These are phyloP conservation scores for Arthrobotrys sphaeroides DNA, from an alignment of 2,329 filamentous ascomycete genomes.

Conservation along the genomic window DNA sequence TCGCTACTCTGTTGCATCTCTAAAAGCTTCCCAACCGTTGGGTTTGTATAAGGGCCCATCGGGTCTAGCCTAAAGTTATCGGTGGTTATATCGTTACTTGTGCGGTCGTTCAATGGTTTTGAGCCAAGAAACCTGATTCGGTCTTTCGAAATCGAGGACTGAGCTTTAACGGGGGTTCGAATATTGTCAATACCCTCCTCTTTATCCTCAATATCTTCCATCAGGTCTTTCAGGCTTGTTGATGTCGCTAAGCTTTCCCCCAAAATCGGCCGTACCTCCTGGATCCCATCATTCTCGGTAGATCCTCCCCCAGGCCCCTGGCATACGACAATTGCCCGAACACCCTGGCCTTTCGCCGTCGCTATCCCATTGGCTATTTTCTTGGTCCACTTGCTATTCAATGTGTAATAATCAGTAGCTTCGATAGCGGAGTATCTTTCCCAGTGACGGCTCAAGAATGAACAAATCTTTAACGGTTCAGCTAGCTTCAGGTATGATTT, in stretches of 20 bases:
- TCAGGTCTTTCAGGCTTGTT: background rate
- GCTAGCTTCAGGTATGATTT: too few species aligned
- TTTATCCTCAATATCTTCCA: background rate
- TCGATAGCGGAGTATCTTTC: background rate
- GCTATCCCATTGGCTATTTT: background rate
- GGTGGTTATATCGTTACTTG: background rate
- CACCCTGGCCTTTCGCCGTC: background rate
- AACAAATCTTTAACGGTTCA: too few species aligned
- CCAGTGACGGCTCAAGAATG: background rate
- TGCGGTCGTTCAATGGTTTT: conserved; percentile 1
- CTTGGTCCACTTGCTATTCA: background rate
- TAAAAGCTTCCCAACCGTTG: background rate
- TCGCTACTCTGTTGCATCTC: background rate
- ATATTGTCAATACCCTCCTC: too few species aligned
- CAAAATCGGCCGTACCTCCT: background rate
- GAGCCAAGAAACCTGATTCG: background rate
- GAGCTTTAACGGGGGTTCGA: too few species aligned
- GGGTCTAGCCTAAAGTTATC: background rate
- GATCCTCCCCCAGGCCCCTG: background rate
- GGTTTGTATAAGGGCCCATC: background rate
- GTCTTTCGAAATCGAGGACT: background rate
- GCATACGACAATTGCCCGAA: background rate
- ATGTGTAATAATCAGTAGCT: background rate
- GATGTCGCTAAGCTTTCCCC: background rate
- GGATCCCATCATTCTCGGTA: background rate